phyloP scores from a whole-genome alignment of 2,329 filamentous ascomycete species.

The Colletotrichum melonis region DNA sequence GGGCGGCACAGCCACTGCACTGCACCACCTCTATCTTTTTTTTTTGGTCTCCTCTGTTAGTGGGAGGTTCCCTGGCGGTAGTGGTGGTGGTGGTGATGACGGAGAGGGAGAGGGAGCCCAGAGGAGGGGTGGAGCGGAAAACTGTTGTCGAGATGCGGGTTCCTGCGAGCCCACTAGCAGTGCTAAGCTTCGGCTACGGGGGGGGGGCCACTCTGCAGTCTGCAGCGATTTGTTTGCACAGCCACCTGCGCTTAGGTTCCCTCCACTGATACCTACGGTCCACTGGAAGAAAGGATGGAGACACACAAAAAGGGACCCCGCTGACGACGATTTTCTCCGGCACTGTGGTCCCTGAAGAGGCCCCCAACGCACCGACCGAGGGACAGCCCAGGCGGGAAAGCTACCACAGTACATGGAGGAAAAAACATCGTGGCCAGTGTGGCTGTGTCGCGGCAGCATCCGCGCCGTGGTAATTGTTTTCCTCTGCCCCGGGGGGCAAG shows the following conservation, averaged over 20 bases:
- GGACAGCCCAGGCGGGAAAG: no score
- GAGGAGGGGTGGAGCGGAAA: background rate
- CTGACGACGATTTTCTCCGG: slow-evolving; percentile 1
- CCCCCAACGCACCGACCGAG: background rate
- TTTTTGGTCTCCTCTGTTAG: background rate
- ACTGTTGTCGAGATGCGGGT: background rate
- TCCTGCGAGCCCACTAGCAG: background rate
- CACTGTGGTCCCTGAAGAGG: background rate
- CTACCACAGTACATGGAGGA: no score
- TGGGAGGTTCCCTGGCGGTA: no score
- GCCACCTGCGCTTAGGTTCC: background rate
- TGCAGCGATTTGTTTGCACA: slow-evolving; percentile 2
- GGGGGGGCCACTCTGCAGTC: background rate
- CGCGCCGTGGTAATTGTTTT: background rate
- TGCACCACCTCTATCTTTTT: background rate
- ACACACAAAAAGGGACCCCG: background rate
- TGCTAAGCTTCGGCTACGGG: background rate
- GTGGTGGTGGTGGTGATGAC: background rate
- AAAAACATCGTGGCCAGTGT: background rate
- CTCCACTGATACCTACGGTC: background rate
- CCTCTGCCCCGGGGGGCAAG: no score
- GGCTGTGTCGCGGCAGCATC: slow-evolving; percentile 29
- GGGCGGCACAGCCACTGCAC: background rate
- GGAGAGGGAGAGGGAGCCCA: background rate
- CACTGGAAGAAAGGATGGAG: no score